Evolutionary conservation across 805 yeast genomes (phyloP), one percentile per base, ranked within the genome.

Genomic region (Yarrowia yakushimensis): DNA sequence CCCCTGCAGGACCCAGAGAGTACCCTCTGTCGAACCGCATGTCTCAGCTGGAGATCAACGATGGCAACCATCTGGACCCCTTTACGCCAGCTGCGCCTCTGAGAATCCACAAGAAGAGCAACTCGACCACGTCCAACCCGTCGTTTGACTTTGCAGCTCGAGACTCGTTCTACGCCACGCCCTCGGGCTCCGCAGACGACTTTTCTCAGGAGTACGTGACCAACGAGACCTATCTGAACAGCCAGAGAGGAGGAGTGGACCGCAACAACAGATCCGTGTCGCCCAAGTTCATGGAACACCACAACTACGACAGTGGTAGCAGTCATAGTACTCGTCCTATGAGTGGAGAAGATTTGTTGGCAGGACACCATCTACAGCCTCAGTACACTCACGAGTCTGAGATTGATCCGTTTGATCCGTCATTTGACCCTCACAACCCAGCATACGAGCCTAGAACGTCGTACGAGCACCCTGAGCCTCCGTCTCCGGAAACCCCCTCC

Each of bases 301-400:
- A 48, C 1, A 31, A 30, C 36, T 45, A 45, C 36, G 52, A 45
- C 36, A 45, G 52, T 13, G 52, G 52, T 5, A 48, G 39, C 25
- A 28, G 63, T 18, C 59, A 52, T 7, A 25, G 43, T 18, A 34
- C 33, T 1, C 43, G 42, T 1, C 59, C 43, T 23, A 36, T 34
- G 61, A 39, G 50, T 8, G 52, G 52, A 45, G 52, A 45, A 13
- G 52, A 45, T 18, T 9, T 45, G 36, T 9, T 45, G 27, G 52
- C 23, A 1, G 55, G 55, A 9, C 50, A 57, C 25, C 30, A 33
- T n/a, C 46, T 31, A 15, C 52, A 25, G 45, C 34, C 59, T 1
- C 59, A 52, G 43, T 52, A 30, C 33, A 52, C 59, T 4, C 59
- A 36, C 25, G 59, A 52, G 33, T 52, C 59, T 3, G 43, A 43